Base-by-base conservation (phyloP, 1,284 basidiomycete species). In the Coniophora puteana region DNA sequence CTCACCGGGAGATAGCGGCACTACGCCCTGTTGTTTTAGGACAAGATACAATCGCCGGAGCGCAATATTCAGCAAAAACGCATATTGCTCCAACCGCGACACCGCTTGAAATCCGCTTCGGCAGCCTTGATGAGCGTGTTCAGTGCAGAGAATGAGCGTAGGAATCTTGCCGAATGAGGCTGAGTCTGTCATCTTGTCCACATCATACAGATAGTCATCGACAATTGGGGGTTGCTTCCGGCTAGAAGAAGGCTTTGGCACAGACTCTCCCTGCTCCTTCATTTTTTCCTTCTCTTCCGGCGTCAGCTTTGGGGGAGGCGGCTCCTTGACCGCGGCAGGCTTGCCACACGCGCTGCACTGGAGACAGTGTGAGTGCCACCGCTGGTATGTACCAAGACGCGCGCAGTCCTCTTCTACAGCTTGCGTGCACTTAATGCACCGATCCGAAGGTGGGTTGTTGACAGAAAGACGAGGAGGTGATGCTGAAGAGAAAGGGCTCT, bases 361-460 rank as follows among this genome's bases (percentile, higher is more conserved):
- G 32, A 99, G 69, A 62, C 95, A 99, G 22, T 87, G 76, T 3
- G 91, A 89, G 65, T 99, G 96, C 96, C 96, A 99, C 38, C 96
- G 78, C 57, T 93, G 83, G 65, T 93, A 94, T 23, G 93, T 93
- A 26, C 93, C 94, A 22, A 95, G 69, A 42, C 95, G 77, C 29
- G 92, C 84, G 57, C 96, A 99, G 55, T 99, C 95, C 61, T 99
- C 96, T 63, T 99, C 96, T 17, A 99, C 90, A 0, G 94, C 95
- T 48, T 83, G 72, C 29, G 78, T 78, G 61, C 96, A 99, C 50
- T 80, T 83, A 35, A 91, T 80, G 59, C 96, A 99, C 26, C 94
- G 77, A 67, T 99, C 96, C 21, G 83, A 86, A 7, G 88, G 87
- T 14, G 83, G 83, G 49, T 78, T 80, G 43, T 67, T 78, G 20